A percentile compares a stretch with the other conserved stretches of the same genome.
These are phyloP conservation scores for Mrakia gelida DNA, from an alignment of 768 basidiomycete genomes.

Conservation along the genomic window DNA sequence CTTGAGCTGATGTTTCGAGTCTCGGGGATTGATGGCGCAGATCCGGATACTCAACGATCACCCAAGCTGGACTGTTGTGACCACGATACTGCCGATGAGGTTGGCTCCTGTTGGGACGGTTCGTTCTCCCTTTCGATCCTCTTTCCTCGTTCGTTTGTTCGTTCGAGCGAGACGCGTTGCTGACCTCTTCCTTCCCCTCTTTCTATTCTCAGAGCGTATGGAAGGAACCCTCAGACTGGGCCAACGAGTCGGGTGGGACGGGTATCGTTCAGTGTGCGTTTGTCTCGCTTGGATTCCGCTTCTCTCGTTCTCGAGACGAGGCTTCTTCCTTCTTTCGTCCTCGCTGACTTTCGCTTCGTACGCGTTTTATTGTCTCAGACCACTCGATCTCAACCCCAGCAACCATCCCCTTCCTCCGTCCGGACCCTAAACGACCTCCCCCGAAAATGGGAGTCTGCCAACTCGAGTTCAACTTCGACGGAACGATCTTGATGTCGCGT, in stretches of 20 bases:
- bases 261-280: constrained; percentile 78
- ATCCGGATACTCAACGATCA: constrained; percentile 67
- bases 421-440: constrained; percentile 59
- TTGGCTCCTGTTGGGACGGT: constrained; percentile 59
- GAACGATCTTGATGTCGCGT: constrained; percentile 65
- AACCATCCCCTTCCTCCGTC: constrained; percentile 34
- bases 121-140: constrained; percentile 39
- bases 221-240: constrained; percentile 81
- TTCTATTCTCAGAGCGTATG: constrained; percentile 62
- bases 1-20: too few relatives aligned
- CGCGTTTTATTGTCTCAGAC: constrained; percentile 32
- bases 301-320: constrained; percentile 66
- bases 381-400: constrained; percentile 33
- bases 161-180: neutral
- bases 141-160: too few relatives aligned
- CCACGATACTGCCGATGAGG: constrained; percentile 54
- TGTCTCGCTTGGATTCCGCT: constrained; percentile 42
- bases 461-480: constrained; percentile 75
- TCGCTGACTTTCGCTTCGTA: constrained; percentile 47
- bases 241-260: constrained; percentile 72
- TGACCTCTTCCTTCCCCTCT: constrained; percentile 12
- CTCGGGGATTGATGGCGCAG: too few relatives aligned
- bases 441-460: constrained; percentile 67
- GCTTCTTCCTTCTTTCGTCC: constrained; percentile 58
- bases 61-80: constrained; percentile 66